Evolutionary conservation across 441 rosid genomes (phyloP).

Genomic region (Corymbia calophylla): DNA sequence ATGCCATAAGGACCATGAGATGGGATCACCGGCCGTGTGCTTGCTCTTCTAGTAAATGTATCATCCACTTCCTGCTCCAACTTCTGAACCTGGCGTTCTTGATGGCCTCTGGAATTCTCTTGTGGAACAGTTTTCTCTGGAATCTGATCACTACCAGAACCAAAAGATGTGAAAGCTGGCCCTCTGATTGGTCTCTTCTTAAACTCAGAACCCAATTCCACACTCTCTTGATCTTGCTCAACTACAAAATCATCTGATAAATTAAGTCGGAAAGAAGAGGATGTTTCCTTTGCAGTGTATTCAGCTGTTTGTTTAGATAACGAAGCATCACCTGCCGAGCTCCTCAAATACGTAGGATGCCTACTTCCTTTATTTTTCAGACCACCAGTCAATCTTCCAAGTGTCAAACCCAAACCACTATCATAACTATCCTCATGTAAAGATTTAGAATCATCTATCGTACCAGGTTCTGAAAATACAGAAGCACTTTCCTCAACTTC

Average conservation of each 20-base stretch:
- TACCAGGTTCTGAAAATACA: neutral
- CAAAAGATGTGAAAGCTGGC: neutral
- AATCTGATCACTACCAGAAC: neutral
- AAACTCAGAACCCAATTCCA: neutral
- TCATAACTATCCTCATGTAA: neutral
- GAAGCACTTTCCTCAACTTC: neutral
- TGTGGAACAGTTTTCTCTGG: neutral
- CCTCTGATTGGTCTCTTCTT: neutral
- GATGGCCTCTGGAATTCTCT: neutral
- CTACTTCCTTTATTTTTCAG: neutral
- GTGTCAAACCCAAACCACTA: neutral
- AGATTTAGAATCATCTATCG: neutral
- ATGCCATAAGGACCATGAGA: neutral
- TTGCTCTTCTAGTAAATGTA: neutral
- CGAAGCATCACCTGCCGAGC: neutral
- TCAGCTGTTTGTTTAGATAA: conserved; percentile 13
- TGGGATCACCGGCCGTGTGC: neutral
- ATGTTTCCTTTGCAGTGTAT: conserved; percentile 9
- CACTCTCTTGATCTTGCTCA: neutral
- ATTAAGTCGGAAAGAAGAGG: conserved; percentile 5
- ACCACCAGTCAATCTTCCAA: conserved; percentile 9
- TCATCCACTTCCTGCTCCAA: neutral
- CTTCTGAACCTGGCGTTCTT: neutral
- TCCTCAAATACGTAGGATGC: neutral
- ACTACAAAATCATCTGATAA: conserved; percentile 16